Evolutionary conservation across 2,329 filamentous ascomycete genomes (phyloP).

Genomic region (Fusarium sp.): DNA sequence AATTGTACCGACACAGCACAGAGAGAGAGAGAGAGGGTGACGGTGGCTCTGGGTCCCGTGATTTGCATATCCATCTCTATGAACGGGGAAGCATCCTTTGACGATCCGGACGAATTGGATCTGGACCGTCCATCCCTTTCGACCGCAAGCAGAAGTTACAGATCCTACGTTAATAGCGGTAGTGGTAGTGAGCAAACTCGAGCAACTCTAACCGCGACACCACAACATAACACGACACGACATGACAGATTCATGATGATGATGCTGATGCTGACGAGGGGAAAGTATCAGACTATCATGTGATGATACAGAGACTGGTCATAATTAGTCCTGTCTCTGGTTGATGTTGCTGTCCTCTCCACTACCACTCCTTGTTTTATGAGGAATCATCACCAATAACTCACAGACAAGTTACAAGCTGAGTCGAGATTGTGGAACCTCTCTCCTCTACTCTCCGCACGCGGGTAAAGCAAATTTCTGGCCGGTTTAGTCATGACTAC

Average conservation of each 20-base stretch:
- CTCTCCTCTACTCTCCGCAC: not conserved
- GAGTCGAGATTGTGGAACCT: slow-evolving; percentile 11
- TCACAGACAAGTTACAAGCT: slow-evolving; percentile 18
- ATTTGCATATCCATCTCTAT: slow-evolving; percentile 32
- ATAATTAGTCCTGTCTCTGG: not conserved
- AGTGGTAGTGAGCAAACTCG: not conserved
- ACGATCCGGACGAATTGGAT: slow-evolving; percentile 44
- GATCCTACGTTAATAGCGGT: not conserved
- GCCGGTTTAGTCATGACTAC: not conserved
- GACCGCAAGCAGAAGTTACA: slow-evolving; percentile 29
- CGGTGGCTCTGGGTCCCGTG: slow-evolving; percentile 31
- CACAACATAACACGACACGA: not conserved
- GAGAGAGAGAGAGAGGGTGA: not conserved
- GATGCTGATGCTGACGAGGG: not conserved
- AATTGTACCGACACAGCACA: not conserved
- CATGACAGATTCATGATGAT: slow-evolving; percentile 17
- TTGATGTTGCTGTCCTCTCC: not conserved
- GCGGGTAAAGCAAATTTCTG: slow-evolving; percentile 14
- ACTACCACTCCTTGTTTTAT: not conserved
- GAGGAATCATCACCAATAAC: slow-evolving; percentile 6
- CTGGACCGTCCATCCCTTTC: slow-evolving; percentile 20
- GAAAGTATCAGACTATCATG: not conserved
- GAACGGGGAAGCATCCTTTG: slow-evolving; percentile 37
- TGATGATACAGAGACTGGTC: slow-evolving; percentile 14
- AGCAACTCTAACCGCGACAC: slow-evolving; percentile 11